Percentiles rank a stretch among this genome's conserved stretches.
phyloP scores from a whole-genome alignment of 305 asterid genomes.

The Fraxinus paxiana region DNA sequence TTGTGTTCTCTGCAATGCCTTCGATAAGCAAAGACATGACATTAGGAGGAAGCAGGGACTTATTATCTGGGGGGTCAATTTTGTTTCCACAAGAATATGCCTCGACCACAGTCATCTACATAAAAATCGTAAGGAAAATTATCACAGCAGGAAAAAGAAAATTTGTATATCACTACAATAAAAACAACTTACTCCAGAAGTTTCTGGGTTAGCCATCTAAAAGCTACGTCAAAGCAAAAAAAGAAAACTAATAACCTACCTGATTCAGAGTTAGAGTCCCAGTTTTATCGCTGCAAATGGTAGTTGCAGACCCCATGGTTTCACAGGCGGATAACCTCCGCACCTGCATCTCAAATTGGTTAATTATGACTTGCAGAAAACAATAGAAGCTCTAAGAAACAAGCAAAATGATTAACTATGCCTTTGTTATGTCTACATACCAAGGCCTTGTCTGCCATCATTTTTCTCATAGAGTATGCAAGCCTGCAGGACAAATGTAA shows the following conservation, averaged over 20 bases:
- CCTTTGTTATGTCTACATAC: slow-evolving; percentile 39
- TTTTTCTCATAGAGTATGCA: slow-evolving; percentile 96
- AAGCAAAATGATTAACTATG: slow-evolving; percentile 8
- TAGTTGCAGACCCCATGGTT: slow-evolving; percentile 98
- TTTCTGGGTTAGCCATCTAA: background rate
- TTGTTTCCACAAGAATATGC: slow-evolving; percentile 57
- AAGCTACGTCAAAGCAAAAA: slow-evolving; percentile 17
- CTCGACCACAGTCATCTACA: slow-evolving; percentile 89
- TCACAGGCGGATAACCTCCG: slow-evolving; percentile 98
- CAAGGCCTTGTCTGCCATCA: slow-evolving; percentile 99
- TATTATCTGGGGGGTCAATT: slow-evolving; percentile 56
- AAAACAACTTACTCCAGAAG: slow-evolving; percentile 7
- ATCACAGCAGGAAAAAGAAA: slow-evolving; percentile 12
- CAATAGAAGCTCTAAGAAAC: background rate
- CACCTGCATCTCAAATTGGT: slow-evolving; percentile 52
- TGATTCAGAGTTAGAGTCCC: slow-evolving; percentile 92
- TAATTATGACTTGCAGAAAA: slow-evolving; percentile 1
- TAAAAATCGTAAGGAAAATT: slow-evolving; percentile 14
- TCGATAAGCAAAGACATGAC: slow-evolving; percentile 59
- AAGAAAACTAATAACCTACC: slow-evolving; percentile 35
- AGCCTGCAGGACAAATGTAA: slow-evolving; percentile 55
- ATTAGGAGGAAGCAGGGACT: slow-evolving; percentile 48
- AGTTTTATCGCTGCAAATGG: slow-evolving; percentile 96
- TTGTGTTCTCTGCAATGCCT: slow-evolving; percentile 84
- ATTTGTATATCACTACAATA: slow-evolving; percentile 20